A percentile compares a stretch with the other conserved stretches of the same genome.
Evolutionary conservation across 2,329 filamentous ascomycete genomes (phyloP).

Genomic region (Aspergillus sp.): DNA sequence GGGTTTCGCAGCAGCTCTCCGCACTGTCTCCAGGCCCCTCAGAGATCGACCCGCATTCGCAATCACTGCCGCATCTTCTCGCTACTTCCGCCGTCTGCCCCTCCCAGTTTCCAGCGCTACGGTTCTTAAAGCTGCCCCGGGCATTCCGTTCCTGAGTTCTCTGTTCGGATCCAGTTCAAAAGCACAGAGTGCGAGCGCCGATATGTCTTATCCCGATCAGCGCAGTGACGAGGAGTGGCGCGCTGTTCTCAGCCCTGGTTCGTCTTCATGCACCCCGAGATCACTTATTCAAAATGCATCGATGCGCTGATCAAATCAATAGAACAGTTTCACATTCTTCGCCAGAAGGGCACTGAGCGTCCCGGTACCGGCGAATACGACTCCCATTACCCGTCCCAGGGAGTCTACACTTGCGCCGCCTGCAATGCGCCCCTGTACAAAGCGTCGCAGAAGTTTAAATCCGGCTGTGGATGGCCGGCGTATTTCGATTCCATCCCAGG

Average conservation of each 20-base stretch:
- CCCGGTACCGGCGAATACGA: constrained; percentile 80
- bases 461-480: constrained; percentile 94
- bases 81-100: constrained; percentile 6
- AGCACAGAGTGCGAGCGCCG: constrained; percentile 36
- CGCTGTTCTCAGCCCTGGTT: constrained; percentile 73
- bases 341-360: constrained; percentile 86
- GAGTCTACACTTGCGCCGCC: constrained; percentile 83
- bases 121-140: constrained; percentile 65
- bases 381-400: constrained; percentile 73
- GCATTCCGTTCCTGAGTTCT: constrained; percentile 73
- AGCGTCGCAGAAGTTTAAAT: constrained; percentile 92
- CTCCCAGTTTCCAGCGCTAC: constrained; percentile 33
- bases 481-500: constrained; percentile 96
- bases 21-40: constrained; percentile 20
- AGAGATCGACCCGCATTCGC: constrained; percentile 20
- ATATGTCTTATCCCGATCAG: constrained; percentile 70
- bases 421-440: constrained; percentile 89
- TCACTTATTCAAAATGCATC: too few species aligned
- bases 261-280: constrained; percentile 40
- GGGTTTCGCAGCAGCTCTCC: constrained; percentile 14
- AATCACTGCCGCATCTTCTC: constrained; percentile 10
- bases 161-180: constrained; percentile 66
- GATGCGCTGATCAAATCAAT: background rate
- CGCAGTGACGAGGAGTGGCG: constrained; percentile 84
- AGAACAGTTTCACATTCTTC: constrained; percentile 96